Evolutionary conservation across 768 basidiomycete species (phyloP).

Genomic region (Lyophyllum atratum): DNA sequence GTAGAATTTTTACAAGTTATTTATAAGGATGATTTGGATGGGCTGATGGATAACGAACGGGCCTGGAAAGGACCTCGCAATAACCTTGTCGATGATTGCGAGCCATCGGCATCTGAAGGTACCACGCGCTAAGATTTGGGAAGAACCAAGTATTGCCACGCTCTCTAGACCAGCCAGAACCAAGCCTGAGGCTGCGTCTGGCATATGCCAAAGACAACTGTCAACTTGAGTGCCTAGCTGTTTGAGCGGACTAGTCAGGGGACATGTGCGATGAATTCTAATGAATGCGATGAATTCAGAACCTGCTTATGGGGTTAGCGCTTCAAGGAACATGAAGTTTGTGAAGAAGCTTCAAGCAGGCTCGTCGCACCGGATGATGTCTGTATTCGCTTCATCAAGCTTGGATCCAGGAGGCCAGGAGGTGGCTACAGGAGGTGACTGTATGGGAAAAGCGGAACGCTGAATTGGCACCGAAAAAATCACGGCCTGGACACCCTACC

Average conservation of each 20-base stretch:
- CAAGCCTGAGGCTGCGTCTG: neutral
- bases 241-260: neutral
- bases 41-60: neutral
- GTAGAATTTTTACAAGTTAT: neutral
- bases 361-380: too few relatives aligned
- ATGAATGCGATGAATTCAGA: neutral
- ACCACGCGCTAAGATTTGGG: neutral
- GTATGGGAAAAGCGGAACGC: too few relatives aligned
- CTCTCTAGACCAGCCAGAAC: neutral
- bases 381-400: neutral
- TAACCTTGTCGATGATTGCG: neutral
- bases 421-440: too few relatives aligned
- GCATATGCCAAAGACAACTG: neutral
- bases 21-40: neutral
- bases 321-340: neutral
- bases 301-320: neutral
- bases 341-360: too few relatives aligned
- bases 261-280: too few relatives aligned
- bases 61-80: neutral
- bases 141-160: neutral
- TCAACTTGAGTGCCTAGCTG: neutral
- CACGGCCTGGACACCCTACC: too few relatives aligned
- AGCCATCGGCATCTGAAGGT: neutral
- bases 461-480: too few relatives aligned
- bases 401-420: neutral